phyloP scores from a whole-genome alignment of 495 filamentous ascomycete species.

The Penicillium coffeae region DNA sequence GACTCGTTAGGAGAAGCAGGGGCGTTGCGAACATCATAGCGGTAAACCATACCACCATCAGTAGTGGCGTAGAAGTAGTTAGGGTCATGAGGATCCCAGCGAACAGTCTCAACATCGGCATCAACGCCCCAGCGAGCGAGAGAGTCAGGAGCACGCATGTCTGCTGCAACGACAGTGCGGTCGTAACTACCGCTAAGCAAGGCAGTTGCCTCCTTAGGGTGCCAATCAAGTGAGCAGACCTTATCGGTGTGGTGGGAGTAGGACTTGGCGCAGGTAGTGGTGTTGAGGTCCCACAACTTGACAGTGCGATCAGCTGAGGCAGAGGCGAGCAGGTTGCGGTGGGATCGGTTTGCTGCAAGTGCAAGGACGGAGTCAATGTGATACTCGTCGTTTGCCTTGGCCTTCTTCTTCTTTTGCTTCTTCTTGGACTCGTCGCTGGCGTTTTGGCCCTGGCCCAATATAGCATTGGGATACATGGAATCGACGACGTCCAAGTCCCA shows the following conservation, averaged over 20 bases:
- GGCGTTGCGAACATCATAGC: slow-evolving; percentile 72
- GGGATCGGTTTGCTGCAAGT: slow-evolving; percentile 84
- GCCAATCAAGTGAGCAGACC: slow-evolving; percentile 93
- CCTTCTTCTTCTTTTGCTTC: slow-evolving; percentile 79
- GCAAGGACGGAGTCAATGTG: slow-evolving; percentile 92
- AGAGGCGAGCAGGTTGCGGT: slow-evolving; percentile 93
- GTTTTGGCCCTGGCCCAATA: slow-evolving; percentile 86
- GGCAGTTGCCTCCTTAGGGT: slow-evolving; percentile 78
- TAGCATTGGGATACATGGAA: slow-evolving; percentile 95
- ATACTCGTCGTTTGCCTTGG: slow-evolving; percentile 84
- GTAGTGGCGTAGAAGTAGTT: slow-evolving; percentile 96
- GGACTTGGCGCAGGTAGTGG: slow-evolving; percentile 85
- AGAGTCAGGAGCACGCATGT: slow-evolving; percentile 87
- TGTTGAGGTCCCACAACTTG: slow-evolving; percentile 96
- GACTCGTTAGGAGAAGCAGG: slow-evolving; percentile 64
- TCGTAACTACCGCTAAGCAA: slow-evolving; percentile 93
- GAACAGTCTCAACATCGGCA: slow-evolving; percentile 86
- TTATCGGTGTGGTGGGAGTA: slow-evolving; percentile 91
- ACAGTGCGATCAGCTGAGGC: slow-evolving; percentile 94
- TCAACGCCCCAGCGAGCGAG: slow-evolving; percentile 87
- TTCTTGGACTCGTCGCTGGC: slow-evolving; percentile 47
- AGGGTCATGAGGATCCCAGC: slow-evolving; percentile 88
- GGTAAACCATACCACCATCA: slow-evolving; percentile 84
- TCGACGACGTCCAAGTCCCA: slow-evolving; percentile 97
- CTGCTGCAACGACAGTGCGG: slow-evolving; percentile 81